Evolutionary conservation across 2,329 filamentous ascomycete genomes (phyloP).

Genomic region (Camillea tinctor): DNA sequence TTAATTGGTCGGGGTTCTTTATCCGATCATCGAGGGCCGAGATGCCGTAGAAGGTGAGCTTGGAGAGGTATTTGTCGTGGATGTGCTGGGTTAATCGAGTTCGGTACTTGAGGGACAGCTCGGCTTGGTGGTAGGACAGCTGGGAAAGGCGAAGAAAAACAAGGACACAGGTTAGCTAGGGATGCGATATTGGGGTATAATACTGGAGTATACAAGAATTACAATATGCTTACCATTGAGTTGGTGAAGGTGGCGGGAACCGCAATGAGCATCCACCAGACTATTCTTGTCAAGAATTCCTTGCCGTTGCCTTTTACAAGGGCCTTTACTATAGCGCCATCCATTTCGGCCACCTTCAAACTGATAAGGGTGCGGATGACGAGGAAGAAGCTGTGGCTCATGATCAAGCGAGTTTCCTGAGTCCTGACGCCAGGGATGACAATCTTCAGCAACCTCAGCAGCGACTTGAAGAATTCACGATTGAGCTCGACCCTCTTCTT

Average conservation of each 20-base stretch:
- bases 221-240: slow-evolving; percentile 75
- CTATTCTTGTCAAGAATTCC: slow-evolving; percentile 82
- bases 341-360: slow-evolving; percentile 92
- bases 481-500: slow-evolving; percentile 84
- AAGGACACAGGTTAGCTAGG: neutral
- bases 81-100: slow-evolving; percentile 92
- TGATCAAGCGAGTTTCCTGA: slow-evolving; percentile 80
- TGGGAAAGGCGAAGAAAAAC: slow-evolving; percentile 39
- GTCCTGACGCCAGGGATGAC: slow-evolving; percentile 88
- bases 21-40: slow-evolving; percentile 94
- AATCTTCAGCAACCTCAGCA: slow-evolving; percentile 77
- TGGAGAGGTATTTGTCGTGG: slow-evolving; percentile 93
- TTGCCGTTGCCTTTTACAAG: slow-evolving; percentile 87
- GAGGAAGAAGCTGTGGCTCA: slow-evolving; percentile 91
- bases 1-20: slow-evolving; percentile 97
- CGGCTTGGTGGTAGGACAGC: slow-evolving; percentile 96
- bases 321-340: slow-evolving; percentile 88
- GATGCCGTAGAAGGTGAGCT: slow-evolving; percentile 96
- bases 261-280: slow-evolving; percentile 99
- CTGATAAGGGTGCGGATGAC: slow-evolving; percentile 89
- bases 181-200: neutral
- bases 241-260: slow-evolving; percentile 97
- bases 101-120: slow-evolving; percentile 88
- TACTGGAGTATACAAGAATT: neutral
- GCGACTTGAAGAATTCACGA: slow-evolving; percentile 72